Conservation (phyloP, 495 filamentous ascomycete genomes). For the Talaromyces proteolyticus region DNA sequence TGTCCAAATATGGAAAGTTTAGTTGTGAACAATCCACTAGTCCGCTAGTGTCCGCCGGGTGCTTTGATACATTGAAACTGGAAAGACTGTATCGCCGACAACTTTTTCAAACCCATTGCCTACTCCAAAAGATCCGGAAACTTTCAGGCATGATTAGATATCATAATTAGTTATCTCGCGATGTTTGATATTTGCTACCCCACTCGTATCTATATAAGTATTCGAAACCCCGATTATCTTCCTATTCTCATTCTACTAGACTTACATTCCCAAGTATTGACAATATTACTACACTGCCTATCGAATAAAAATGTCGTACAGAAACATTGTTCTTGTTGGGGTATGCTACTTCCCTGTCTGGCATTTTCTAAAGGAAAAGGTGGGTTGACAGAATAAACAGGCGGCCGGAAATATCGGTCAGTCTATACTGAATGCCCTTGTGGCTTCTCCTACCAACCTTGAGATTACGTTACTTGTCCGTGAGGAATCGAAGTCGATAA, state of each 20-base stretch:
- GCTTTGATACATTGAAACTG: not conserved
- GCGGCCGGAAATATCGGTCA: constrained; percentile 1
- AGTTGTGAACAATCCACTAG: not conserved
- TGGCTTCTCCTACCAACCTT: not conserved
- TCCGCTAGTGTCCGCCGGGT: constrained; percentile 1
- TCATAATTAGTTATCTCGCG: too few relatives aligned
- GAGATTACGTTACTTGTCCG: constrained; percentile 1
- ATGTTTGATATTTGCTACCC: too few relatives aligned
- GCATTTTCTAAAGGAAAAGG: not conserved
- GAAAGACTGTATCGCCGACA: too few relatives aligned
- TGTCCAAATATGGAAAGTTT: not conserved
- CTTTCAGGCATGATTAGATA: too few relatives aligned
- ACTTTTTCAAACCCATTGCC: too few relatives aligned
- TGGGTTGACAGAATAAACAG: not conserved
- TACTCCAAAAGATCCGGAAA: too few relatives aligned
- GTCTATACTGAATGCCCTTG: not conserved
- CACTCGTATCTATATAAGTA: too few relatives aligned
- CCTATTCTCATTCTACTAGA: too few relatives aligned
- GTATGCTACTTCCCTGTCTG: not conserved
- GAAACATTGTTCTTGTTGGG: constrained; percentile 1
- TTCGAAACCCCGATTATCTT: too few relatives aligned
- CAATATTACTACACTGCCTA: too few relatives aligned
- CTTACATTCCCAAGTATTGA: too few relatives aligned
- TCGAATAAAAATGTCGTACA: not conserved
- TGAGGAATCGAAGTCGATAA: not conserved